Base-by-base conservation (phyloP, 2,329 filamentous ascomycete species). In the Dactylellina cionopaga region DNA sequence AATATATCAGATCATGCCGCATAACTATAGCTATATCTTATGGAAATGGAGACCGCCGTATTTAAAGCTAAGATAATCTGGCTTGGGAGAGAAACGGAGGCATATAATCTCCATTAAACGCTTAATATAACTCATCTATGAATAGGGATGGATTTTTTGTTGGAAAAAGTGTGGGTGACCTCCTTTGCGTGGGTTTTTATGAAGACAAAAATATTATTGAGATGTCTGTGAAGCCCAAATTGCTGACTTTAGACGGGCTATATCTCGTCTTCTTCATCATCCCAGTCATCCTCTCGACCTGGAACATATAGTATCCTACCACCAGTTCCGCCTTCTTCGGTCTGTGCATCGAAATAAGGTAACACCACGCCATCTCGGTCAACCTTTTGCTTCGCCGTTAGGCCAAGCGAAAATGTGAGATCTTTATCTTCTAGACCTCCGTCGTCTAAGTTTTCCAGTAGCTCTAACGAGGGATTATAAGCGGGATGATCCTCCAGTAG, bases 331-430 rank as follows among this genome's bases (percentile, higher is more conserved):
- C 87, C 85, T 0, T 88, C 89, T 29, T 89, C 90, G 58, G 88
- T 91, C 84, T 99, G 95, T 22, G 95, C 95, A 83, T 99, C 95
- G 81, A 96, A 97, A 80, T 99, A 98, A 13, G 95, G 95, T 80
- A 98, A 80, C 39, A 98, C 91, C 6, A 99, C 91, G 0, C 90
- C 91, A 77, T 97, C 94, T 24, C 95, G 84, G 54, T 96, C 94
- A 75, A 85, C 85, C 76, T 90, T 86, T 82, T 99, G 95, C 82
- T 95, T 92, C 69, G 96, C 94, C 15, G 94, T 98, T 69, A 99
- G 82, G 0, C 90, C 89, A 2, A 99, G 81, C 75, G 90, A 90
- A 79, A 99, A 99, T 0, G 94, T 96, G 7, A 90, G 74, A 76
- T 80, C 75, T 75, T 83, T 74, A 75, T 85, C 75, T 74, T 83